These are phyloP conservation scores for Erysimum cheiranthoides DNA, from an alignment of 345 rosid genomes.

Conservation along the genomic window DNA sequence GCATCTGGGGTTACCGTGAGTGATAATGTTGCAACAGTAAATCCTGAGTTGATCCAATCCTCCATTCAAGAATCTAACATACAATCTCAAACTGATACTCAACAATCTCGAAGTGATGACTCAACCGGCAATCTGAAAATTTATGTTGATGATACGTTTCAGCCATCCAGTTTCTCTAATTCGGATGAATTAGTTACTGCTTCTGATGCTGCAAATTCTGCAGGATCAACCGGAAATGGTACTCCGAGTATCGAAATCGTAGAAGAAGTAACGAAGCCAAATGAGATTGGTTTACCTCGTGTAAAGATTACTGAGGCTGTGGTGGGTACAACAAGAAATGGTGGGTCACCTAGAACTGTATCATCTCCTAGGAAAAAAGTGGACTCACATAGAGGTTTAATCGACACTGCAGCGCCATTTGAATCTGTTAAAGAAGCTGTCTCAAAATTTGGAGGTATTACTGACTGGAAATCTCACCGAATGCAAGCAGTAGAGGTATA, in stretches of 20 bases:
- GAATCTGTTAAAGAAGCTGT: conserved; percentile 96
- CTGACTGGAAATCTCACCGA: conserved; percentile 93
- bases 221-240: neutral
- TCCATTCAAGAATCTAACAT: conserved; percentile 23
- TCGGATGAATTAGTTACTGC: neutral
- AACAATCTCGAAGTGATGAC: conserved; percentile 39
- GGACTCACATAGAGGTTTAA: conserved; percentile 59
- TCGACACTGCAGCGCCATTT: conserved; percentile 87
- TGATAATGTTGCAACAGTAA: conserved; percentile 9
- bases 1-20: conserved; percentile 29
- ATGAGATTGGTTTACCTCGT: conserved; percentile 46
- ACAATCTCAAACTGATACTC: conserved; percentile 6
- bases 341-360: conserved; percentile 39
- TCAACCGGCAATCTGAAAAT: conserved; percentile 9
- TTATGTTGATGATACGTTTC: conserved; percentile 31
- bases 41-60: conserved; percentile 36
- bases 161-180: neutral
- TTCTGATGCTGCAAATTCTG: conserved; percentile 14
- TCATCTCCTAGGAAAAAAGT: neutral
- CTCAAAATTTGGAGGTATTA: conserved; percentile 92
- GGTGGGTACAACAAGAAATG: conserved; percentile 27
- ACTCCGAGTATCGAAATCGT: conserved; percentile 27
- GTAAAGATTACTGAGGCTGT: conserved; percentile 41
- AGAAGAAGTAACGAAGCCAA: conserved; percentile 36
- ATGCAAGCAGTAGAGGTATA: conserved; percentile 81